Evolutionary conservation across 116 monocot genomes (phyloP), one percentile per base, ranked within the genome.

Genomic region (Trichopus zeylanicus): DNA sequence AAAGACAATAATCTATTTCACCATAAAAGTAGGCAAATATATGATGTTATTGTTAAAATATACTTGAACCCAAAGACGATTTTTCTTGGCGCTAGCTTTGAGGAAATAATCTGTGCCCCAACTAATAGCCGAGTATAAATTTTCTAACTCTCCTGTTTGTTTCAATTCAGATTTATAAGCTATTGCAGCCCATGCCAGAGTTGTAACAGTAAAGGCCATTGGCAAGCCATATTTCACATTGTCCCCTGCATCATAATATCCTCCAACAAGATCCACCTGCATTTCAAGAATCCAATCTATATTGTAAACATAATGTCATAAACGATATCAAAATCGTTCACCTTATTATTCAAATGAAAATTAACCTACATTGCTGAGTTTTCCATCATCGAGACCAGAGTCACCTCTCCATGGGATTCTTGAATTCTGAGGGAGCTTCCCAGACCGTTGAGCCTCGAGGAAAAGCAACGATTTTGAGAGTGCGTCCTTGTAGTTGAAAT

Each of bases 191-290:
- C 95, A 97, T 3, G 95, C 87, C 0, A 97, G 81, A 6, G 75
- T 90, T 0, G 95, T 97, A 16, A 97, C 52, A 4, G 95, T 97
- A 70, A 97, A 97, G 20, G 91, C 95, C 95, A 97, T 90, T 0
- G 95, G 91, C 31, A 97, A 56, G 3, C 87, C 95, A 51, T 81
- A 97, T 59, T 97, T 97, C 3, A 87, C 95, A 33, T 95, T 95
- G 74, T 95, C 95, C 31, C 95, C 95, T 18, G 90, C 95, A 52
- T 95, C 95, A 33, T 95, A 95, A 61, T 95, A 95, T 7, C 95
- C 95, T 51, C 86, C 95, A 0, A 64, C 66, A 15, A 95, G 86
- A 48, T 95, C 95, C 49, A 89, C 80, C 89, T 95, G 0, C 37
- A 35, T 57, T 57, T 15, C 32, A 22, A 64, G 29, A 19, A 11